These are phyloP conservation scores for Nicotiana sylvestris DNA, from an alignment of 257 asterid genomes.

Conservation along the genomic window DNA sequence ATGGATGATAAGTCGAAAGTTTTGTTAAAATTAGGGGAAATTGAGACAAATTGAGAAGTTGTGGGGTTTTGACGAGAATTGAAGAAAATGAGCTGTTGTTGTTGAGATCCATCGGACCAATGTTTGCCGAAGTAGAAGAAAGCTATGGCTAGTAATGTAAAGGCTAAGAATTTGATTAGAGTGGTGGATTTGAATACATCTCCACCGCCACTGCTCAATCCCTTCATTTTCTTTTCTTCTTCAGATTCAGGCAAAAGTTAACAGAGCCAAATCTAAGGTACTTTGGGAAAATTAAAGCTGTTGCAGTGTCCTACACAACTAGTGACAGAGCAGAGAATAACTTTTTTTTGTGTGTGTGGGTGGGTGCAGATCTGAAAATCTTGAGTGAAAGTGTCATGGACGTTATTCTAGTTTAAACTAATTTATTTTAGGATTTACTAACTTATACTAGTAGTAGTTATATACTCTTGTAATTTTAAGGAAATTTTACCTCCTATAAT, in stretches of 20 bases:
- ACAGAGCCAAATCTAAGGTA: neutral
- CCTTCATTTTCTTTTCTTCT: slow-evolving; percentile 31
- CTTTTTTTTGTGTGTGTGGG: too few species aligned
- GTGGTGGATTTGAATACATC: slow-evolving; percentile 49
- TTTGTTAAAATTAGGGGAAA: slow-evolving; percentile 60
- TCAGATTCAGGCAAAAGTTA: neutral
- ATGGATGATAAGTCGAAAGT: slow-evolving; percentile 39
- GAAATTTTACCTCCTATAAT: too few species aligned
- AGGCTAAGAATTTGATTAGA: slow-evolving; percentile 38
- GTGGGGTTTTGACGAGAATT: slow-evolving; percentile 35
- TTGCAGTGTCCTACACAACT: neutral
- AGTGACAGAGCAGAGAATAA: neutral
- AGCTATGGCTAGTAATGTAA: slow-evolving; percentile 44
- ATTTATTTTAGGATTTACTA: neutral
- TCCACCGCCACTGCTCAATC: slow-evolving; percentile 27
- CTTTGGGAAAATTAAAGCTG: neutral
- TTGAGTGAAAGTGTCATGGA: neutral
- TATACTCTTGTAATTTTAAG: too few species aligned
- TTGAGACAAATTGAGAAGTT: slow-evolving; percentile 20
- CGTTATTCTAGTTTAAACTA: neutral
- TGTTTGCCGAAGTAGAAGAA: slow-evolving; percentile 73
- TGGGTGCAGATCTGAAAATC: neutral
- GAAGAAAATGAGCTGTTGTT: slow-evolving; percentile 65
- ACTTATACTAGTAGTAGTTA: too few species aligned
- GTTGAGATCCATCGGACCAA: slow-evolving; percentile 55